Percentiles rank a stretch among this genome's conserved stretches.
phyloP scores from a whole-genome alignment of 768 basidiomycete genomes.

The Agrocybe pediades region DNA sequence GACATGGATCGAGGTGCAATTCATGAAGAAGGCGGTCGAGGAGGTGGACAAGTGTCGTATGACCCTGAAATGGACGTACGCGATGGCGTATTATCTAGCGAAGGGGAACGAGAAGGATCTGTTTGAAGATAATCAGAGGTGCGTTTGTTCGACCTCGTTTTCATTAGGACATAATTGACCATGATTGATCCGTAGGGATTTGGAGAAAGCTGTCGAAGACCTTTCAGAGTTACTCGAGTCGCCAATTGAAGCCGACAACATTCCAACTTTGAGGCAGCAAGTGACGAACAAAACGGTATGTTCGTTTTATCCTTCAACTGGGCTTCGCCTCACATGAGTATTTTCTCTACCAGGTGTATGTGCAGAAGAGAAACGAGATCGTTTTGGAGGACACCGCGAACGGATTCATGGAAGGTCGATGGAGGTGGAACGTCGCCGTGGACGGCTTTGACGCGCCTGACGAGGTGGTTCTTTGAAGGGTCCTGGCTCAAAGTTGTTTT shows the following conservation, averaged over 20 bases:
- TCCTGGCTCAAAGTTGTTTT: no score
- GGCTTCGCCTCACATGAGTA: not conserved
- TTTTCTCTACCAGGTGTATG: constrained; percentile 74
- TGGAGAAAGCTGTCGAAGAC: constrained; percentile 95
- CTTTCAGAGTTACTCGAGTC: constrained; percentile 90
- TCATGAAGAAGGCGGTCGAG: constrained; percentile 98
- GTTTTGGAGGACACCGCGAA: constrained; percentile 92
- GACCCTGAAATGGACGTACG: constrained; percentile 99
- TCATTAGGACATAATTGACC: no score
- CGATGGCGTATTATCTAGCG: constrained; percentile 97
- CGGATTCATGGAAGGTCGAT: constrained; percentile 84
- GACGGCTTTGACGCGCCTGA: constrained; percentile 69
- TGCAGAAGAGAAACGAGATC: constrained; percentile 96
- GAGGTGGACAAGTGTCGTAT: constrained; percentile 86
- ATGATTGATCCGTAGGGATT: constrained; percentile 53
- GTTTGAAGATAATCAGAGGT: constrained; percentile 97
- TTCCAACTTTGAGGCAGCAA: constrained; percentile 81
- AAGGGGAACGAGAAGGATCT: constrained; percentile 91
- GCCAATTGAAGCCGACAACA: constrained; percentile 85
- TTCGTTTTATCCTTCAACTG: constrained; percentile 1
- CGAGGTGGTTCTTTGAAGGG: constrained; percentile 5
- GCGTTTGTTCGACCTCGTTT: constrained; percentile 17
- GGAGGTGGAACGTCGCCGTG: constrained; percentile 77
- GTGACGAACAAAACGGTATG: constrained; percentile 94
- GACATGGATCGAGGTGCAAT: constrained; percentile 99